A percentile compares a stretch with the other conserved stretches of the same genome.
phyloP scores from a whole-genome alignment of 306 rosid genomes.

The Trifolium dubium region DNA sequence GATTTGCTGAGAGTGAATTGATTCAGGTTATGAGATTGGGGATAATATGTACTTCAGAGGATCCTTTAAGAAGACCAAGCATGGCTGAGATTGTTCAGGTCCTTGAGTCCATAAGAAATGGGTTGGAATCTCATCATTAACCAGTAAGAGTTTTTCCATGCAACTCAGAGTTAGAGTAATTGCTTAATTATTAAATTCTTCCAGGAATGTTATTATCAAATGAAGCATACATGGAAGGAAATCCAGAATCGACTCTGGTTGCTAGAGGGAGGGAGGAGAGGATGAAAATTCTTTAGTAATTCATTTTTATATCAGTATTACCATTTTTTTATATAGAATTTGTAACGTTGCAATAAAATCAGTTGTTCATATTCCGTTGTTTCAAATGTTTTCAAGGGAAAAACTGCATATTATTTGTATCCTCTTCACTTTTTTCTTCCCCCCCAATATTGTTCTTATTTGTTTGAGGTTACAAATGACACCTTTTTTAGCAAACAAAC shows the following conservation, averaged over 20 bases:
- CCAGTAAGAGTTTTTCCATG: constrained; percentile 14
- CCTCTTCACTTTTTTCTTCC: background rate
- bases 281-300: constrained; percentile 59
- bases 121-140: constrained; percentile 63
- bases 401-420: background rate
- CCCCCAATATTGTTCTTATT: background rate
- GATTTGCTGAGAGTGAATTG: constrained; percentile 81
- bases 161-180: constrained; percentile 35
- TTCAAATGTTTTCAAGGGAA: constrained; percentile 12
- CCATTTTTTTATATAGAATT: constrained; percentile 43
- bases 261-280: constrained; percentile 28
- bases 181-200: constrained; percentile 36
- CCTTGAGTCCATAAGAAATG: constrained; percentile 93
- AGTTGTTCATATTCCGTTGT: constrained; percentile 52
- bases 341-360: constrained; percentile 56
- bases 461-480: background rate
- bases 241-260: constrained; percentile 40
- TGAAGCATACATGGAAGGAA: constrained; percentile 35
- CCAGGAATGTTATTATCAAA: constrained; percentile 21
- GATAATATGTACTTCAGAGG: constrained; percentile 84
- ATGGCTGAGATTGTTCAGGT: constrained; percentile 98
- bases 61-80: constrained; percentile 90
- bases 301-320: constrained; percentile 51
- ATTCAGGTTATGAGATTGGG: constrained; percentile 96
- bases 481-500: background rate